Conservation (phyloP, 1,284 basidiomycete species). For the Caloboletus inedulis region DNA sequence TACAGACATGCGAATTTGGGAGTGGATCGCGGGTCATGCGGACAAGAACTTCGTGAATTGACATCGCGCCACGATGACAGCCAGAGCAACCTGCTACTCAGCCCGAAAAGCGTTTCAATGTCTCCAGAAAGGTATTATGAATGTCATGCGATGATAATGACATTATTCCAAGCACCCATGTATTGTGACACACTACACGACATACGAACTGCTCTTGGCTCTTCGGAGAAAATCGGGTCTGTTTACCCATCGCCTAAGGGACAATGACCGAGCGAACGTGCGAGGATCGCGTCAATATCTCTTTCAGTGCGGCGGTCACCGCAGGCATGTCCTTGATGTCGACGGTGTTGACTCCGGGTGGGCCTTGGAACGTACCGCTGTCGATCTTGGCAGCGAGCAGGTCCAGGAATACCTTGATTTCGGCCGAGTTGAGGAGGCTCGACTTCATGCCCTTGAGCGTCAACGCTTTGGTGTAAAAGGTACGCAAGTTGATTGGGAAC, state of each 20-base stretch:
- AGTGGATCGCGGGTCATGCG: too few species aligned
- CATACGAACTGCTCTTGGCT: background rate
- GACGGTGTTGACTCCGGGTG: constrained; percentile 23
- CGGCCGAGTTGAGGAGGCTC: constrained; percentile 19
- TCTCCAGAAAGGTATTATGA: too few species aligned
- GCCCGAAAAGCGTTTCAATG: too few species aligned
- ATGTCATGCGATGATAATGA: too few species aligned
- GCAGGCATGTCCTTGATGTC: constrained; percentile 19
- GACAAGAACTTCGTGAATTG: too few species aligned
- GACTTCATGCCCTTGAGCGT: constrained; percentile 35
- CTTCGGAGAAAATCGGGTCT: background rate
- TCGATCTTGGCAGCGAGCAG: constrained; percentile 32
- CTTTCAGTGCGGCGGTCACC: constrained; percentile 24
- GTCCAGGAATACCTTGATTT: constrained; percentile 33
- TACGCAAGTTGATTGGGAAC: constrained; percentile 31
- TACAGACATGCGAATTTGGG: too few species aligned
- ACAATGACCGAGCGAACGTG: constrained; percentile 31
- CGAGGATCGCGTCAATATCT: constrained; percentile 28
- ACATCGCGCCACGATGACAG: too few species aligned
- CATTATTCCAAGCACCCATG: background rate
- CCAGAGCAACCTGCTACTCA: too few species aligned
- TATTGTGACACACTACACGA: background rate
- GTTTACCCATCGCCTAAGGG: constrained; percentile 9
- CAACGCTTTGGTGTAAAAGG: constrained; percentile 33
- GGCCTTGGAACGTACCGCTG: constrained; percentile 26